Base-by-base conservation (phyloP, 352 stramenopile species). In the Pythium dissimile region DNA sequence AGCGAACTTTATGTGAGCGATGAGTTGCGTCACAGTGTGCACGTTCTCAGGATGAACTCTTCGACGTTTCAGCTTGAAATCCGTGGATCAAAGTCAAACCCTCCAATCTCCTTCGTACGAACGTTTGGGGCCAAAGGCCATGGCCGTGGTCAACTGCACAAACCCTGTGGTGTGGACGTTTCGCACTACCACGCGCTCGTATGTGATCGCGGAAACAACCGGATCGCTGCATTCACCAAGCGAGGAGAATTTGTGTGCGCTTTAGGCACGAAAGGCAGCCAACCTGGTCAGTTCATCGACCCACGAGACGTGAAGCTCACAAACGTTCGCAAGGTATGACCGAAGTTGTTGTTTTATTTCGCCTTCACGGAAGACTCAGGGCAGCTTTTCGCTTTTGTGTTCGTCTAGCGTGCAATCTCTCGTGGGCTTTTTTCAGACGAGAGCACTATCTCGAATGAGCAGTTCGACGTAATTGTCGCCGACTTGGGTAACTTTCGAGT, bases 151-250 rank as follows among this genome's bases (percentile, higher is more conserved):
- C 52, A 79, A 7, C 41, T 88, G 10, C 76, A 82, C 51, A 62
- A 69, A 18, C 75, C 74, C 9, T 65, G 48, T 24, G 72, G 71
- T 3, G 62, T 88, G 10, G 76, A 81, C 55, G 46, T 84, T 18
- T 88, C 77, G 1, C 81, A 88, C 64, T 89, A 89, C 38, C 81
- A 92, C 37, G 67, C 82, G 5, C 53, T 86, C 7, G 73, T 88
- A 3, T 88, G 73, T 20, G 81, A 92, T 47, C 63, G 54, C 7
- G 81, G 79, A 0, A 83, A 88, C 35, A 59, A 62, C 27, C 72
- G 77, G 2, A 23, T 92, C 9, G 69, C 48, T 5, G 59, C 77
- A 1, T 89, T 85, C 45, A 66, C 77, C 0, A 92, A 92, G 15
- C 69, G 76, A 15, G 81, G 81, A 0, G 52, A 35, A 7, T 89